These are phyloP conservation scores for Cordyceps tenuipes DNA, from an alignment of 2,329 filamentous ascomycete genomes.

Conservation along the genomic window DNA sequence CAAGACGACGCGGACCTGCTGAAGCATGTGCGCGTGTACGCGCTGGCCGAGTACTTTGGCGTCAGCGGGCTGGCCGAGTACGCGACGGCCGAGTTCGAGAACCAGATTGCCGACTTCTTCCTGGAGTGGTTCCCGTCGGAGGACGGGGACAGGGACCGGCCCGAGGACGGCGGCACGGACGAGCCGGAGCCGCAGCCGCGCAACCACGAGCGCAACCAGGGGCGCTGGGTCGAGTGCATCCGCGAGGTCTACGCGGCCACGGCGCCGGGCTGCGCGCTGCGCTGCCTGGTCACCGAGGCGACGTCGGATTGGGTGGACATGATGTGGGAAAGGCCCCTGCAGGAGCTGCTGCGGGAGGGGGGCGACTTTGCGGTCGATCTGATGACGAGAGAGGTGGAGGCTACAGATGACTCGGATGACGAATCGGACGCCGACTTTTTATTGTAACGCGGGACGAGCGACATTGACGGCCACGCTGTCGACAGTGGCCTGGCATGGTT, in stretches of 20 bases:
- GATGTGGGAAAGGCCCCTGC: background rate
- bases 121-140: too few relatives aligned
- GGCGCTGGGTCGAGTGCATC: background rate
- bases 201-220: background rate
- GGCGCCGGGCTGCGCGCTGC: background rate
- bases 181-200: too few relatives aligned
- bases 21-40: background rate
- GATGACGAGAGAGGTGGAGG: background rate
- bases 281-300: background rate
- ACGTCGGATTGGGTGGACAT: background rate
- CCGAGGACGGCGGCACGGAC: too few relatives aligned
- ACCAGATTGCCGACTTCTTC: background rate
- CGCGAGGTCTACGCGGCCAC: background rate
- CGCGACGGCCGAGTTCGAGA: background rate
- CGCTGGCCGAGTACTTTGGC: background rate
- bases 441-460: too few relatives aligned
- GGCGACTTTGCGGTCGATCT: slow-evolving; percentile 1
- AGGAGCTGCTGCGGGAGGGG: background rate
- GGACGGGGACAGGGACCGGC: too few relatives aligned
- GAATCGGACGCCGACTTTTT: too few relatives aligned
- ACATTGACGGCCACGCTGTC: too few relatives aligned
- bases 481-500: too few relatives aligned
- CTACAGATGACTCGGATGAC: background rate
- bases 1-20: background rate
- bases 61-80: background rate